Percentiles rank a stretch among this genome's conserved stretches.
Evolutionary conservation across 495 filamentous ascomycete genomes (phyloP).

Genomic region (Penicillium paradoxum): DNA sequence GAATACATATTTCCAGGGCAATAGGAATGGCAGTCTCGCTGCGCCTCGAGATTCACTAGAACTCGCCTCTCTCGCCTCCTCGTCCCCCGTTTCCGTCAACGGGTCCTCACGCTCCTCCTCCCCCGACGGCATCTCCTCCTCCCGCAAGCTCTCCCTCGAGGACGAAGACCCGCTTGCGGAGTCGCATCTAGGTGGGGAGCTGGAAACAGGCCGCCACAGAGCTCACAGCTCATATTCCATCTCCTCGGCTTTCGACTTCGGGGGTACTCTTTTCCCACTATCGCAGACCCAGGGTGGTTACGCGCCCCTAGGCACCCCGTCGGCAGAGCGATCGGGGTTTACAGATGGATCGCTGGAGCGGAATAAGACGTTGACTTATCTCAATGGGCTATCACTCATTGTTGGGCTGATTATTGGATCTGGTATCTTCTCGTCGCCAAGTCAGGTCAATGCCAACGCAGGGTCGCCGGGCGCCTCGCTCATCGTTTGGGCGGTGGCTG

Average conservation of each 20-base stretch:
- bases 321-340: slow-evolving; percentile 42
- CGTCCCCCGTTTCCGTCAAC: slow-evolving; percentile 47
- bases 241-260: slow-evolving; percentile 90
- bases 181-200: slow-evolving; percentile 44
- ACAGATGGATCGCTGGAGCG: slow-evolving; percentile 69
- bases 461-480: slow-evolving; percentile 89
- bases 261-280: slow-evolving; percentile 83
- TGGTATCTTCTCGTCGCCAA: slow-evolving; percentile 92
- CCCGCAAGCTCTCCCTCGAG: slow-evolving; percentile 83
- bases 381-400: slow-evolving; percentile 88
- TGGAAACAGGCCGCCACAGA: slow-evolving; percentile 41
- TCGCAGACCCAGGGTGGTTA: slow-evolving; percentile 81
- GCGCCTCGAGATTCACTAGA: slow-evolving; percentile 85
- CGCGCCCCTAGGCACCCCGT: slow-evolving; percentile 71
- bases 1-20: slow-evolving; percentile 27
- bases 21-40: slow-evolving; percentile 25
- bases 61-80: slow-evolving; percentile 89
- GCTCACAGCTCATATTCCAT: slow-evolving; percentile 76
- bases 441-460: slow-evolving; percentile 87
- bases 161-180: slow-evolving; percentile 73
- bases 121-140: slow-evolving; percentile 80
- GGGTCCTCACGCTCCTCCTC: slow-evolving; percentile 68
- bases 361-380: slow-evolving; percentile 89
- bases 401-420: slow-evolving; percentile 95
- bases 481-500: slow-evolving; percentile 86